A percentile compares a stretch with the other conserved stretches of the same genome.
Evolutionary conservation across 345 rosid species (phyloP).

Genomic region (Draba incana): DNA sequence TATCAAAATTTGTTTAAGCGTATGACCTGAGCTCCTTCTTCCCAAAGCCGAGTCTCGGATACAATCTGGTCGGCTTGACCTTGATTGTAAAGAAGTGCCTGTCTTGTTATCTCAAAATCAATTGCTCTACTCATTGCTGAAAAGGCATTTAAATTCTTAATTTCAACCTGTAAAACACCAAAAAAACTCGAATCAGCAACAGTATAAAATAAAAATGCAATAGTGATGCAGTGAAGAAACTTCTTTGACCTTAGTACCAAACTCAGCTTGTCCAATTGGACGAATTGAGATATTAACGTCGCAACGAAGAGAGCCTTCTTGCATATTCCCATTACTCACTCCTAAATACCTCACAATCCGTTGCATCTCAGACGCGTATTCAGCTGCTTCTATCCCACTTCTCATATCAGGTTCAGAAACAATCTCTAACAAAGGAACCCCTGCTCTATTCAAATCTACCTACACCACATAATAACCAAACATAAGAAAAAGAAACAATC

Average conservation of each 20-base stretch:
- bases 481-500: slow-evolving; percentile 21
- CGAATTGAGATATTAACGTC: slow-evolving; percentile 96
- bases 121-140: slow-evolving; percentile 85
- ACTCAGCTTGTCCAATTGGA: slow-evolving; percentile 75
- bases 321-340: slow-evolving; percentile 90
- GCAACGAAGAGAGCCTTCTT: slow-evolving; percentile 95
- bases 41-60: slow-evolving; percentile 98
- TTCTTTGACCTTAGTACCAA: slow-evolving; percentile 81
- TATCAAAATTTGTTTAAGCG: slow-evolving; percentile 19
- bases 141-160: slow-evolving; percentile 91
- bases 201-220: slow-evolving; percentile 1
- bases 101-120: slow-evolving; percentile 89
- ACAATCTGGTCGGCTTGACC: slow-evolving; percentile 73
- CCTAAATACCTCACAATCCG: slow-evolving; percentile 85
- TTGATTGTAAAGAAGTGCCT: slow-evolving; percentile 65
- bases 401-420: slow-evolving; percentile 99
- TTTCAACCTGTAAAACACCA: slow-evolving; percentile 69
- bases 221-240: slow-evolving; percentile 24
- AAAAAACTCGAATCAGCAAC: not conserved
- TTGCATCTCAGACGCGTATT: slow-evolving; percentile 84
- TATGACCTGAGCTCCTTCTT: slow-evolving; percentile 85
- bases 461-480: slow-evolving; percentile 35
- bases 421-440: slow-evolving; percentile 94
- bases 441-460: slow-evolving; percentile 97
- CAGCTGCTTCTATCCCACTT: slow-evolving; percentile 84